Evolutionary conservation across 805 yeast genomes (phyloP), one percentile per base, ranked within the genome.

Genomic region (Yamadazyma philogaea): DNA sequence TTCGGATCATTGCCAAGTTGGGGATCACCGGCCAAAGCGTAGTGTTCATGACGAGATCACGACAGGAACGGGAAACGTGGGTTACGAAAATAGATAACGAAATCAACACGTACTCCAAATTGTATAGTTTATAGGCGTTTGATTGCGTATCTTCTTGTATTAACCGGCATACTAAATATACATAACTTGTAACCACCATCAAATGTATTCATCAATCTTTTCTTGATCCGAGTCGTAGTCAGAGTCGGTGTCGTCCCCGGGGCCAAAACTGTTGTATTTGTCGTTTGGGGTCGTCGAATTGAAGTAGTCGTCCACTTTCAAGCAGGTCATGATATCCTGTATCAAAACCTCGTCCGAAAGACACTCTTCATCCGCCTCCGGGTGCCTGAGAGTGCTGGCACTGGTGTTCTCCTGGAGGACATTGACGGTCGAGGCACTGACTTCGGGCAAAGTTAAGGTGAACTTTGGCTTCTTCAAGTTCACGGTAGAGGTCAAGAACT

Each of bases 31-130:
- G 96, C 1, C 71, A 71, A 39, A 73, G 81, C 34, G 68, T 84
- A 66, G 82, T 84, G 2, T 89, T 90, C 56, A 73, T 88, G 77
- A 82, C 96, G 7, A 63, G 89, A 36, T 86, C 96, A 1, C 66
- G 91, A 30, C 84, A 84, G 47, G 96, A 88, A 52, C 69, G 90
- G 41, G 96, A 91, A 54, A 48, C 78, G 24, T 90, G 98, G 98
- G 90, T 86, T 3, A 54, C 65, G 7, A 59, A 60, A 34, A 57
- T 78, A 14, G 53, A 61, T 39, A 53, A 63, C 12, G 81, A 77
- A 46, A 66, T 75, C 40, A 78, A 76, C 45, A 55, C 79, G 39
- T 66, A 62, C 50, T 52, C 65, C 11, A 46, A 31, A 19, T 42
- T 45, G 20, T 43, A 41, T 30, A 26, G 31, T 20, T 24, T 28